Conservation (phyloP, 2,329 filamentous ascomycete genomes). For the Domatiomyces catenatus region DNA sequence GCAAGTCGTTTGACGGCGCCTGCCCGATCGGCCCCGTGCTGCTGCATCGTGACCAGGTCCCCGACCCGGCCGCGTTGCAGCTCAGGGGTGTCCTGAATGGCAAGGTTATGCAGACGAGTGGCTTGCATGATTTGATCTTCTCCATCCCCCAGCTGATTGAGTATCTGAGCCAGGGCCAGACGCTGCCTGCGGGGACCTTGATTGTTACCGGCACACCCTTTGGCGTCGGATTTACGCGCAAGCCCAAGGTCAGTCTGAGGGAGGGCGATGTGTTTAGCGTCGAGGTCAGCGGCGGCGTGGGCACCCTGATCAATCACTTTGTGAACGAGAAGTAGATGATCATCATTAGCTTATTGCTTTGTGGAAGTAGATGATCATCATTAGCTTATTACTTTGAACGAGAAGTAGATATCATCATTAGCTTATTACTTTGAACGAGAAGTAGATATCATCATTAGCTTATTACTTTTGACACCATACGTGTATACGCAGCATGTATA, state of each 20-base stretch:
- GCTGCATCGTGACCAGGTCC: constrained; percentile 20
- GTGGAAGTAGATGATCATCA: background rate
- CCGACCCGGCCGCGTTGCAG: constrained; percentile 21
- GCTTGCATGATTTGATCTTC: constrained; percentile 27
- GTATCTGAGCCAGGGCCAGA: constrained; percentile 26
- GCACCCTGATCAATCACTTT: constrained; percentile 30
- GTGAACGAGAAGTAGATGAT: constrained; percentile 12
- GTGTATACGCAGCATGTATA: background rate
- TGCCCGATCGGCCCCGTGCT: constrained; percentile 25
- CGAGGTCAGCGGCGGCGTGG: constrained; percentile 34
- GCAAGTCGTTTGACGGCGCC: constrained; percentile 27
- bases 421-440: too few species aligned
- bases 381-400: constrained; percentile 16
- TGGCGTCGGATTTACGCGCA: constrained; percentile 29
- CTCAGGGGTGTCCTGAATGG: constrained; percentile 25
- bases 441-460: background rate
- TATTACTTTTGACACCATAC: too few species aligned
- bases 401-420: background rate
- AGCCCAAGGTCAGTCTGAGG: constrained; percentile 26
- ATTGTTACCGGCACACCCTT: constrained; percentile 30
- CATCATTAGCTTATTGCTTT: background rate
- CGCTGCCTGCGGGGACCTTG: constrained; percentile 24
- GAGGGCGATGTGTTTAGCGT: constrained; percentile 31
- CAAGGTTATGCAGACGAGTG: constrained; percentile 24
- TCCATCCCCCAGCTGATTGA: constrained; percentile 24